A percentile compares a stretch with the other conserved stretches of the same genome.
Evolutionary conservation across 768 basidiomycete genomes (phyloP).

Genomic region (Postia placenta): DNA sequence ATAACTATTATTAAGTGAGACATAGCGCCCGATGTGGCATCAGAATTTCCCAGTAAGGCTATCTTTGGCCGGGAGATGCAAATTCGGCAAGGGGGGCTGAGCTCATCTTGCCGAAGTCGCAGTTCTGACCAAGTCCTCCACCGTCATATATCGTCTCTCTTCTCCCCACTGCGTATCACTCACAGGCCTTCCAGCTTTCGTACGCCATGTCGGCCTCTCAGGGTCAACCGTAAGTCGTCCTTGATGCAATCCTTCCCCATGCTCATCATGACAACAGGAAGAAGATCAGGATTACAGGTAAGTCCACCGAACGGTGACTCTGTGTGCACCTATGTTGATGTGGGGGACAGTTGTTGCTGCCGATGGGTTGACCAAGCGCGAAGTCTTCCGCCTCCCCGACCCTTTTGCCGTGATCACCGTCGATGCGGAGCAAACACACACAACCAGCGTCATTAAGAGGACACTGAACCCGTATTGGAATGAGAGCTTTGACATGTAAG

Average conservation of each 20-base stretch:
- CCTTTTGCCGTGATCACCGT: slow-evolving; percentile 98
- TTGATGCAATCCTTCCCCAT: not conserved
- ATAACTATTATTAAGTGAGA: too few species aligned
- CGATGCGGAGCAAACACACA: slow-evolving; percentile 95
- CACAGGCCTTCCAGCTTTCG: not conserved
- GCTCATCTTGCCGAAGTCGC: not conserved
- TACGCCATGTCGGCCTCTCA: slow-evolving; percentile 6
- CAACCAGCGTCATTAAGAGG: slow-evolving; percentile 96
- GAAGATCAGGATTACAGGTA: slow-evolving; percentile 78
- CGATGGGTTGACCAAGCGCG: slow-evolving; percentile 88
- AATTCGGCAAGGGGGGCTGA: slow-evolving; percentile 1
- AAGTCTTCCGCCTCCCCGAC: slow-evolving; percentile 94
- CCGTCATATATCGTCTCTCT: not conserved
- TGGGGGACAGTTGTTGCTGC: slow-evolving; percentile 77
- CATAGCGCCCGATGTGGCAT: too few species aligned
- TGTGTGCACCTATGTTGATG: too few species aligned
- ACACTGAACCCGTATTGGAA: slow-evolving; percentile 96
- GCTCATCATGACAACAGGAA: slow-evolving; percentile 33
- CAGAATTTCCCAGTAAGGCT: not conserved
- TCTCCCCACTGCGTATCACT: not conserved
- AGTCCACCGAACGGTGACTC: too few species aligned
- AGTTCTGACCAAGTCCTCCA: not conserved
- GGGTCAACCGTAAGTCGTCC: slow-evolving; percentile 3
- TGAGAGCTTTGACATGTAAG: slow-evolving; percentile 96
- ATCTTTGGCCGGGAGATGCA: too few species aligned